These are phyloP conservation scores for Solanum ossicruentum DNA, from an alignment of 257 asterid genomes.

Conservation along the genomic window DNA sequence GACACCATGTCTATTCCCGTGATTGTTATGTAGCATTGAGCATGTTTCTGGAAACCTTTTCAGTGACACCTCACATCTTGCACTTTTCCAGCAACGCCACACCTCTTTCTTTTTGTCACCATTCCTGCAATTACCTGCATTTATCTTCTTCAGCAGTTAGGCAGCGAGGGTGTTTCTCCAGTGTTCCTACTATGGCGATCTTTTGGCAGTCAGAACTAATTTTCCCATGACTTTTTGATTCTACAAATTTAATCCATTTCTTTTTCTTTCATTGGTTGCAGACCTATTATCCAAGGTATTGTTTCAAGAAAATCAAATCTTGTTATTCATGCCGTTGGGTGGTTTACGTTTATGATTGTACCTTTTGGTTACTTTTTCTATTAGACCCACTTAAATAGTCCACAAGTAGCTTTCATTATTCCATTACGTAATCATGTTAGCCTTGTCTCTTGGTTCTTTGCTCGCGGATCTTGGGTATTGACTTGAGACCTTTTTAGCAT, in stretches of 20 bases:
- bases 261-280: background rate
- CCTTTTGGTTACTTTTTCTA: too few relatives aligned
- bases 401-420: background rate
- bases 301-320: background rate
- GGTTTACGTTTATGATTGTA: background rate
- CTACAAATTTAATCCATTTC: background rate
- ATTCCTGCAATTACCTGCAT: background rate
- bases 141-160: background rate
- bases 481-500: background rate
- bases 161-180: background rate
- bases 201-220: background rate
- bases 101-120: background rate
- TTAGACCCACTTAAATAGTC: background rate
- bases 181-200: background rate
- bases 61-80: background rate
- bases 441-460: background rate
- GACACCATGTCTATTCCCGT: background rate
- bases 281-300: background rate
- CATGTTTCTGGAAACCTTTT: background rate
- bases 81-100: background rate
- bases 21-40: background rate
- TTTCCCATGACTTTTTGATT: background rate
- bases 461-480: background rate
- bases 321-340: background rate
- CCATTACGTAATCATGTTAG: background rate